Conservation (phyloP, 2,329 filamentous ascomycete species). For the Taxawa tesnikishii region DNA sequence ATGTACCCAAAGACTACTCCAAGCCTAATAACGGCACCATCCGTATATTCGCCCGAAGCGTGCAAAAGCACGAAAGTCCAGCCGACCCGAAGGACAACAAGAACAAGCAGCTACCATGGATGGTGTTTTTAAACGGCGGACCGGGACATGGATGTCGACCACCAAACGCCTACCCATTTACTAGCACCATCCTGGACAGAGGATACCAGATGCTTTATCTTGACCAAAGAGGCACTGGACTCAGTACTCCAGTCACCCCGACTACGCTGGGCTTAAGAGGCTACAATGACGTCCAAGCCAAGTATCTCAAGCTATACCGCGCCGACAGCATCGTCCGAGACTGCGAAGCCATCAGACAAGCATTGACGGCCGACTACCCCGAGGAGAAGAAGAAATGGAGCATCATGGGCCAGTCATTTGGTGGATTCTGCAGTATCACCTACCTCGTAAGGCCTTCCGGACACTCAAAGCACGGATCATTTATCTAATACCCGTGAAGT, state of each 20-base stretch:
- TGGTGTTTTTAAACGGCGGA: constrained; percentile 71
- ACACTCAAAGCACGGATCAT: too few species aligned
- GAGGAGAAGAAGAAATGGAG: constrained; percentile 64
- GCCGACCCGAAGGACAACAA: constrained; percentile 37
- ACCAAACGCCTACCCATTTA: constrained; percentile 62
- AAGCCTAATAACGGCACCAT: constrained; percentile 48
- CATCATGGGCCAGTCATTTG: constrained; percentile 82
- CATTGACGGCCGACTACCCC: constrained; percentile 57
- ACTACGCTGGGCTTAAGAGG: constrained; percentile 56
- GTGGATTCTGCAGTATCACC: constrained; percentile 72
- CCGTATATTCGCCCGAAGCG: constrained; percentile 66
- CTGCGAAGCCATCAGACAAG: constrained; percentile 71
- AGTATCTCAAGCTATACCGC: constrained; percentile 73
- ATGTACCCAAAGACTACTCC: constrained; percentile 70
- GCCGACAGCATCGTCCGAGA: constrained; percentile 86
- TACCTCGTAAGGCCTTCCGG: too few species aligned
- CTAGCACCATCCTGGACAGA: constrained; percentile 57
- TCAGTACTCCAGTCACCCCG: constrained; percentile 69
- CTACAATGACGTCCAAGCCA: constrained; percentile 53
- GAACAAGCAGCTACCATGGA: constrained; percentile 41
- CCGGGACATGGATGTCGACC: constrained; percentile 66
- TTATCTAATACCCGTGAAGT: too few species aligned
- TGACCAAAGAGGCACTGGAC: constrained; percentile 83
- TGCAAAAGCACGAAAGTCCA: constrained; percentile 51
- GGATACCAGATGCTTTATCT: constrained; percentile 76